These are phyloP conservation scores for Fusarium continuum DNA, from an alignment of 2,329 filamentous ascomycete species.

Conservation along the genomic window DNA sequence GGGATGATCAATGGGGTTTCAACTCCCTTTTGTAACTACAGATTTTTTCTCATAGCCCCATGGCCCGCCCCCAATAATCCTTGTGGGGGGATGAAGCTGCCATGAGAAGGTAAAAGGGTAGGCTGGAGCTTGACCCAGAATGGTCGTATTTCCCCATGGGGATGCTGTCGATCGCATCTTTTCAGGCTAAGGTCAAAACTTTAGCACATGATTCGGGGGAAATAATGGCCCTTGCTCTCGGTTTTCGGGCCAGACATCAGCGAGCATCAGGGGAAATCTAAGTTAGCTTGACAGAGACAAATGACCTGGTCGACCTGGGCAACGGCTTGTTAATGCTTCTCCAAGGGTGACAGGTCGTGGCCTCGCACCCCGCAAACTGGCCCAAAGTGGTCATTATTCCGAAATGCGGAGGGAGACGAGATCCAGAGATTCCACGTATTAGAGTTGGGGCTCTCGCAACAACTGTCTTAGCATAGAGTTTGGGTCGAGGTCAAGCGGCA, in stretches of 20 bases:
- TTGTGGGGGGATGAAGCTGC: conserved; percentile 37
- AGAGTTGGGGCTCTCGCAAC: conserved; percentile 3
- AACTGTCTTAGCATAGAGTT: background rate
- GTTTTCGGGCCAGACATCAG: conserved; percentile 34
- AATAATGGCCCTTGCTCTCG: conserved; percentile 16
- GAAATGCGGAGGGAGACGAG: conserved; percentile 23
- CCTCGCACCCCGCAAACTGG: conserved; percentile 19
- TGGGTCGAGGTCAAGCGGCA: background rate
- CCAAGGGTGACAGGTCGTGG: background rate
- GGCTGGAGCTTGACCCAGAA: conserved; percentile 17
- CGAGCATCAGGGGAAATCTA: conserved; percentile 25
- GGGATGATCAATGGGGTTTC: conserved; percentile 4
- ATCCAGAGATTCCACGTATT: conserved; percentile 37
- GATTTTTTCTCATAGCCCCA: conserved; percentile 23
- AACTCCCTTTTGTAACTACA: conserved; percentile 26
- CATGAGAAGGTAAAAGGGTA: conserved; percentile 20
- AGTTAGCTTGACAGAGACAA: background rate
- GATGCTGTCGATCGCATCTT: conserved; percentile 33
- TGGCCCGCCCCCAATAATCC: conserved; percentile 33
- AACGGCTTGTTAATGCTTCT: conserved; percentile 11
- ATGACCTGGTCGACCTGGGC: conserved; percentile 14
- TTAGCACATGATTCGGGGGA: conserved; percentile 21
- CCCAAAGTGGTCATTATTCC: conserved; percentile 22
- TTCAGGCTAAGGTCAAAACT: conserved; percentile 28
- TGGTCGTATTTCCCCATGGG: conserved; percentile 38